Percentiles rank a stretch among this genome's conserved stretches.
These are phyloP conservation scores for Penicillium daleae DNA, from an alignment of 495 filamentous ascomycete species.

Conservation along the genomic window DNA sequence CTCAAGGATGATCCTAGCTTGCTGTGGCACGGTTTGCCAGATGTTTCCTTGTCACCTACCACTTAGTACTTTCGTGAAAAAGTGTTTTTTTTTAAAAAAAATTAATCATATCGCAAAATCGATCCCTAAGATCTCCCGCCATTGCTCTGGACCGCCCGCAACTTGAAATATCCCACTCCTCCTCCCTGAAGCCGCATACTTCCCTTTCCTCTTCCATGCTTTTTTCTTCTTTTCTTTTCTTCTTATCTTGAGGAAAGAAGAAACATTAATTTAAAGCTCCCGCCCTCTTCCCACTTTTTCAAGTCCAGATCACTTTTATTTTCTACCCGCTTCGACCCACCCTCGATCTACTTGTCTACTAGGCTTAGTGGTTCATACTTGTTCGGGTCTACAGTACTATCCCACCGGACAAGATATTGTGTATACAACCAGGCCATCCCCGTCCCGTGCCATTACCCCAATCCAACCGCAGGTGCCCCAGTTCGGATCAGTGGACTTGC, in stretches of 20 bases:
- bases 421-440: constrained; percentile 31
- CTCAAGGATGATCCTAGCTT: constrained; percentile 43
- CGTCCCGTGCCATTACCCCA: constrained; percentile 20
- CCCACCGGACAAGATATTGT: constrained; percentile 27
- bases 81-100: background rate
- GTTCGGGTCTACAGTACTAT: background rate
- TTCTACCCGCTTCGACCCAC: constrained; percentile 13
- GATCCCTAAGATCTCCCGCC: constrained; percentile 6
- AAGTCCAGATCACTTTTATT: constrained; percentile 1
- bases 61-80: background rate
- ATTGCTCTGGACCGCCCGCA: constrained; percentile 11
- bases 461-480: background rate
- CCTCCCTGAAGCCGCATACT: background rate
- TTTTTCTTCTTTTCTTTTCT: background rate
- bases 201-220: background rate
- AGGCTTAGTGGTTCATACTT: constrained; percentile 6
- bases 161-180: constrained; percentile 24
- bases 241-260: background rate
- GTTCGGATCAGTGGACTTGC: background rate
- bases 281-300: constrained; percentile 2
- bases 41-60: constrained; percentile 15
- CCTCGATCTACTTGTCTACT: background rate
- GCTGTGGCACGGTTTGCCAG: constrained; percentile 10
- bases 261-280: constrained; percentile 1
- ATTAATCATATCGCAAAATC: background rate